Evolutionary conservation across 2,329 filamentous ascomycete genomes (phyloP).

Genomic region (Neophaeococcomyces mojaviensis): DNA sequence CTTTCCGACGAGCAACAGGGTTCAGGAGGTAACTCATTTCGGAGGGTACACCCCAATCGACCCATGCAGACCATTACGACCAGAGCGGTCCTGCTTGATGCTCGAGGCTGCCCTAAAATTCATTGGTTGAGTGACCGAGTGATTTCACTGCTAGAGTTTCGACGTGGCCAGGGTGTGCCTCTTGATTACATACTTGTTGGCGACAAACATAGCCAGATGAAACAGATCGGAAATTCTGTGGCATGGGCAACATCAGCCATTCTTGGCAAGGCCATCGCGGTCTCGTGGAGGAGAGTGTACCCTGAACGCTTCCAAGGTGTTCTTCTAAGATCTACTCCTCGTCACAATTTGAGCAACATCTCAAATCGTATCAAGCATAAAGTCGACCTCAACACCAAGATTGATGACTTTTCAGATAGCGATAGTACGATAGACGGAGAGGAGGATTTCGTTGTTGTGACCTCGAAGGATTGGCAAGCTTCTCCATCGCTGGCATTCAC

Average conservation of each 20-base stretch:
- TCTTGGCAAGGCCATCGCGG: constrained; percentile 54
- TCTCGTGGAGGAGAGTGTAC: constrained; percentile 60
- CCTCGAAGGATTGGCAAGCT: too few species aligned
- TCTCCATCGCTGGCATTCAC: too few species aligned
- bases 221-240: constrained; percentile 70
- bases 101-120: constrained; percentile 37
- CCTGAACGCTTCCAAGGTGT: too few species aligned
- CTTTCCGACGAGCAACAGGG: constrained; percentile 18
- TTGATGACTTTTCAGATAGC: too few species aligned
- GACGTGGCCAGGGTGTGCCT: constrained; percentile 61
- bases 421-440: too few species aligned
- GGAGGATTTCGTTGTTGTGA: too few species aligned
- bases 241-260: constrained; percentile 60
- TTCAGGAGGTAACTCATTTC: constrained; percentile 21
- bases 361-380: too few species aligned
- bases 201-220: constrained; percentile 46
- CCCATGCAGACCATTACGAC: constrained; percentile 62
- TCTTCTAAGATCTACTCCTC: too few species aligned
- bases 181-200: constrained; percentile 67
- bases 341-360: too few species aligned
- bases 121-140: constrained; percentile 61
- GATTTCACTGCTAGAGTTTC: constrained; percentile 58
- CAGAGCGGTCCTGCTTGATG: constrained; percentile 42
- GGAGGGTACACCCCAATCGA: constrained; percentile 32
- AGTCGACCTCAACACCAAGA: too few species aligned